These are phyloP conservation scores for Didymella pinodella DNA, from an alignment of 2,329 filamentous ascomycete species.

Conservation along the genomic window DNA sequence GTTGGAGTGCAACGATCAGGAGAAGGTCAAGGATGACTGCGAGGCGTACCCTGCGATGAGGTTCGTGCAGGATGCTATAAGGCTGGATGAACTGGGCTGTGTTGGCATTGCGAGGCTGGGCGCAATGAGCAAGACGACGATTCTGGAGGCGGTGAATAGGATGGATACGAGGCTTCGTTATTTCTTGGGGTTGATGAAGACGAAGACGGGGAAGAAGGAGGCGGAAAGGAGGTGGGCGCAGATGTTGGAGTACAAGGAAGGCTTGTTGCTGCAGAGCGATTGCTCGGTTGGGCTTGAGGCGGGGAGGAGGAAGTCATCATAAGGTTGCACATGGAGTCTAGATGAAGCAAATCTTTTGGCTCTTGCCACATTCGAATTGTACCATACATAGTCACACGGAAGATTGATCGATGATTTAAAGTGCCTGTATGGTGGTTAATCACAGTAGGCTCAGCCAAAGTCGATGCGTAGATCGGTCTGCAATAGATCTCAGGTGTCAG, in stretches of 20 bases:
- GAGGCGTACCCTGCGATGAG: slow-evolving; percentile 70
- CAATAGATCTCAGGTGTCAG: no score
- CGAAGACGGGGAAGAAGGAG: slow-evolving; percentile 24
- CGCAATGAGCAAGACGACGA: slow-evolving; percentile 59
- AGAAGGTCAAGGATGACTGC: slow-evolving; percentile 63
- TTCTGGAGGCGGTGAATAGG: slow-evolving; percentile 21
- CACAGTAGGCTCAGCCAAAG: no score
- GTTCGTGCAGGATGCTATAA: slow-evolving; percentile 88
- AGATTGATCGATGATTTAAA: no score
- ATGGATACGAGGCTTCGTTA: slow-evolving; percentile 21
- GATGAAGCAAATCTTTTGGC: no score
- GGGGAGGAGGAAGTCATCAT: slow-evolving; percentile 1
- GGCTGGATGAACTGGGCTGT: slow-evolving; percentile 84
- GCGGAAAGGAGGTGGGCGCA: slow-evolving; percentile 26
- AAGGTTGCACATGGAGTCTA: no score
- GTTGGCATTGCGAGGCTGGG: slow-evolving; percentile 76
- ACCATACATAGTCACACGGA: no score
- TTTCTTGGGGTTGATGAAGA: slow-evolving; percentile 33
- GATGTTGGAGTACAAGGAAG: slow-evolving; percentile 24
- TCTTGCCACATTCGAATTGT: no score
- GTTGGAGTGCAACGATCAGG: slow-evolving; percentile 70
- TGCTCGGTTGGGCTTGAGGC: slow-evolving; percentile 19
- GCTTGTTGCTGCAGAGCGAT: slow-evolving; percentile 19
- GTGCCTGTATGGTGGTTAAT: no score
- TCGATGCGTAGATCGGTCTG: no score